Conservation (phyloP, 768 basidiomycete species). For the Hygrophoropsis aurantiaca region DNA sequence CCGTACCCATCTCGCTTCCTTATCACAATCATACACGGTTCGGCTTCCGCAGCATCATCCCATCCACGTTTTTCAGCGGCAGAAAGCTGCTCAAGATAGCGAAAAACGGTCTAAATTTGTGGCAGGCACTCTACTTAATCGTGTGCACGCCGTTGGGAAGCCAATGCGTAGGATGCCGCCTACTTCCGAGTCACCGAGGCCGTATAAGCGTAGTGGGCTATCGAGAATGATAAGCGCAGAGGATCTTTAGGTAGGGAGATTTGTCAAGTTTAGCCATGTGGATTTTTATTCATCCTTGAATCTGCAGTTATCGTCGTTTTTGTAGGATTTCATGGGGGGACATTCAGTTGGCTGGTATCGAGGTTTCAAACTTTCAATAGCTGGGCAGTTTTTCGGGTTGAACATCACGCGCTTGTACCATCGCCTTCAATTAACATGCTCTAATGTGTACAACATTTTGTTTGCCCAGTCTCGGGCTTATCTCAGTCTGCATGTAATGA, state of each 20-base stretch:
- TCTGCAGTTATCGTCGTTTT: too few relatives aligned
- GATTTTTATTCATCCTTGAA: too few relatives aligned
- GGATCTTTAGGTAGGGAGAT: constrained; percentile 15
- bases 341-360: too few relatives aligned
- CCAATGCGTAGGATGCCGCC: constrained; percentile 47
- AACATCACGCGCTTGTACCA: too few relatives aligned
- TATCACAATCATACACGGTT: constrained; percentile 20
- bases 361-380: too few relatives aligned
- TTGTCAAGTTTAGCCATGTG: too few relatives aligned
- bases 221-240: constrained; percentile 52
- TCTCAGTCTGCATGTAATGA: too few relatives aligned
- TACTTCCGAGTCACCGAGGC: constrained; percentile 27
- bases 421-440: too few relatives aligned
- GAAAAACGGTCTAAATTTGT: constrained; percentile 51
- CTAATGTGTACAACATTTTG: too few relatives aligned
- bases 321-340: too few relatives aligned
- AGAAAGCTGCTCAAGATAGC: constrained; percentile 32
- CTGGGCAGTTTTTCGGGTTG: too few relatives aligned
- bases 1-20: constrained; percentile 26
- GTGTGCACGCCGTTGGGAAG: constrained; percentile 51
- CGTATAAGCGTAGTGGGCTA: constrained; percentile 54
- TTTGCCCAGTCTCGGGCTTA: too few relatives aligned
- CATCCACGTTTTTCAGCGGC: constrained; percentile 26
- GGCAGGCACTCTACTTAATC: constrained; percentile 56
- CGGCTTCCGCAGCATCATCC: constrained; percentile 22